These are phyloP conservation scores for Wickerhamomyces xylosicus DNA, from an alignment of 805 yeast species.

Conservation along the genomic window DNA sequence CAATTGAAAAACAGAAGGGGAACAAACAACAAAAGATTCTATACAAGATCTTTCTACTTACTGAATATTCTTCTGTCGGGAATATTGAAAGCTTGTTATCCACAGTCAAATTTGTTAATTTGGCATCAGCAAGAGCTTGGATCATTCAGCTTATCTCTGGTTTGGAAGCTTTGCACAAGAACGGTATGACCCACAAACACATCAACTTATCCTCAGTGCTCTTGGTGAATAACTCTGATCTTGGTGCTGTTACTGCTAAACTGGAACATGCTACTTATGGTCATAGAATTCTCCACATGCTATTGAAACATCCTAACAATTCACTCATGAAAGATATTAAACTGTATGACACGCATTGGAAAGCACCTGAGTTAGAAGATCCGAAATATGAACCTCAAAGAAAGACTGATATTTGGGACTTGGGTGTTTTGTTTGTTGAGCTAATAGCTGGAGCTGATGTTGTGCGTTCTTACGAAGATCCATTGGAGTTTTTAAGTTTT, in stretches of 20 bases:
- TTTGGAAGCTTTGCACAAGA: constrained; percentile 72
- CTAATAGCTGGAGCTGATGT: constrained; percentile 51
- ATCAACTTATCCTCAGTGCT: constrained; percentile 52
- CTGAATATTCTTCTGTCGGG: constrained; percentile 51
- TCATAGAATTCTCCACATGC: constrained; percentile 32
- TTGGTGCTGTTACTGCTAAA: constrained; percentile 48
- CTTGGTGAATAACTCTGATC: constrained; percentile 37
- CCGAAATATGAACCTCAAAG: constrained; percentile 41
- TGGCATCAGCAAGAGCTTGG: constrained; percentile 82
- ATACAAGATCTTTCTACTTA: constrained; percentile 63
- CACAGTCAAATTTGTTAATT: constrained; percentile 54
- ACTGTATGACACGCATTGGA: constrained; percentile 36
- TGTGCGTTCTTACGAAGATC: constrained; percentile 43
- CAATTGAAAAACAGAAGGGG: constrained; percentile 21
- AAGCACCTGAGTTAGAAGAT: constrained; percentile 62
- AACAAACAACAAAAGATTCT: constrained; percentile 22
- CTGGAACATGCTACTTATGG: constrained; percentile 53
- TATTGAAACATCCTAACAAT: constrained; percentile 26
- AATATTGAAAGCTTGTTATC: constrained; percentile 56
- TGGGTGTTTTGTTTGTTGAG: constrained; percentile 70
- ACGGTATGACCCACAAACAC: constrained; percentile 70
- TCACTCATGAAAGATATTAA: constrained; percentile 14
- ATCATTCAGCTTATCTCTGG: constrained; percentile 79
- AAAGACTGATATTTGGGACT: constrained; percentile 89
- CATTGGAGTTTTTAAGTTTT: constrained; percentile 48